These are phyloP conservation scores for Backusella morwellensis DNA, from an alignment of 192 early-diverging fungal genomes.

Conservation along the genomic window DNA sequence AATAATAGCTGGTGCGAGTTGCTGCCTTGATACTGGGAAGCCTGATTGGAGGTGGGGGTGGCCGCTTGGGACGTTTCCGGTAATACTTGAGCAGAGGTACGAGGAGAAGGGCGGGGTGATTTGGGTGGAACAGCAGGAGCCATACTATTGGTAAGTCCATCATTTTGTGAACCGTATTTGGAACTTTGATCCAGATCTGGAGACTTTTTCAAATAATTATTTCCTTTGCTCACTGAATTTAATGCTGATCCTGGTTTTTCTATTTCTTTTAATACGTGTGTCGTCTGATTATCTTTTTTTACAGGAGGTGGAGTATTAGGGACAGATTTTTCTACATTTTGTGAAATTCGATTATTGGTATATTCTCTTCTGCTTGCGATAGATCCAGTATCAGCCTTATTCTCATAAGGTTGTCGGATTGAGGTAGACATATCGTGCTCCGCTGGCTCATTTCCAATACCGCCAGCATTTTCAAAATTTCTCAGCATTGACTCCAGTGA, in stretches of 20 bases:
- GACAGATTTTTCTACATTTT: not conserved
- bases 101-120: slow-evolving; percentile 10
- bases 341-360: not conserved
- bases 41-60: not conserved
- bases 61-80: not conserved
- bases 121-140: not conserved
- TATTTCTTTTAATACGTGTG: not conserved
- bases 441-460: not conserved
- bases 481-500: not conserved
- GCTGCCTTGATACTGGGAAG: not conserved
- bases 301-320: not conserved
- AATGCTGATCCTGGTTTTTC: not conserved
- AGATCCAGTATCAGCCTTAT: slow-evolving; percentile 4
- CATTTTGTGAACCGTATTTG: not conserved
- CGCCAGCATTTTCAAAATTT: not conserved
- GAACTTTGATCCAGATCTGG: not conserved
- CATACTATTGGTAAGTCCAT: not conserved
- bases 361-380: not conserved
- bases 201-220: not conserved
- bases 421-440: not conserved
- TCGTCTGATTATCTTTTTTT: not conserved
- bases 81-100: not conserved
- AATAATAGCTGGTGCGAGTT: not conserved
- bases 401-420: not conserved
- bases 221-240: not conserved